These are phyloP conservation scores for Boletellus deceptivus DNA, from an alignment of 1,284 basidiomycete genomes.

Conservation along the genomic window DNA sequence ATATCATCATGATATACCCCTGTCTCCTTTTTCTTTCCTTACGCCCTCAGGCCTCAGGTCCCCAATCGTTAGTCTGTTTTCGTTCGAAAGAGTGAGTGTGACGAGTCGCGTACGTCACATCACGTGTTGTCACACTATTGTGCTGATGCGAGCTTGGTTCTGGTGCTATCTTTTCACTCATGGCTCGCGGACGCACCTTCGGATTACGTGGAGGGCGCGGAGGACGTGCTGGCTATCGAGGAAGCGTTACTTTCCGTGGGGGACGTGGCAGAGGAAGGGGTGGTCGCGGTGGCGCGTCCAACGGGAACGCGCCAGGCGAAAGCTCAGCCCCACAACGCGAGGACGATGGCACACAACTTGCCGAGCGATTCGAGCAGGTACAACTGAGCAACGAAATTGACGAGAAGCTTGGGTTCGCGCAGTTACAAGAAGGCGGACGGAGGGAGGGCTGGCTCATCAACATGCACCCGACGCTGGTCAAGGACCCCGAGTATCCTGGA, in stretches of 20 bases:
- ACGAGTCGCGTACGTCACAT: conserved; percentile 29
- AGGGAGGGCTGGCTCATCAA: conserved; percentile 95
- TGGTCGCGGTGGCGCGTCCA: conserved; percentile 50
- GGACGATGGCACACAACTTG: conserved; percentile 82
- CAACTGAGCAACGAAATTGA: conserved; percentile 84
- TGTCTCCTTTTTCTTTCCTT: conserved; percentile 1
- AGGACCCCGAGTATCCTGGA: conserved; percentile 76
- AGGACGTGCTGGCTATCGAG: conserved; percentile 50
- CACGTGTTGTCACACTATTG: conserved; percentile 17
- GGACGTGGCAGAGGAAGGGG: conserved; percentile 44
- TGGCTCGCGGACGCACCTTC: conserved; percentile 36
- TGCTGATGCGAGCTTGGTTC: background rate
- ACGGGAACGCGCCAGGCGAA: conserved; percentile 42
- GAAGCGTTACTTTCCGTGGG: conserved; percentile 37
- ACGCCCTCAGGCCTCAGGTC: background rate
- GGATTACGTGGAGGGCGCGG: conserved; percentile 43
- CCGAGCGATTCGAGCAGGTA: conserved; percentile 81
- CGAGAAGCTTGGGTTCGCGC: conserved; percentile 86
- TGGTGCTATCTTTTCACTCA: conserved; percentile 9
- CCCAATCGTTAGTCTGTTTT: background rate
- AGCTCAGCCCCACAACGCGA: conserved; percentile 63
- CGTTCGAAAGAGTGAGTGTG: conserved; percentile 5
- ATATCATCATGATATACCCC: conserved; percentile 27
- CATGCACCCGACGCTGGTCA: conserved; percentile 95
- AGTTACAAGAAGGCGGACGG: conserved; percentile 70